These are phyloP conservation scores for Teratosphaeriaceae sp. DNA, from an alignment of 2,329 filamentous ascomycete genomes.

Conservation along the genomic window DNA sequence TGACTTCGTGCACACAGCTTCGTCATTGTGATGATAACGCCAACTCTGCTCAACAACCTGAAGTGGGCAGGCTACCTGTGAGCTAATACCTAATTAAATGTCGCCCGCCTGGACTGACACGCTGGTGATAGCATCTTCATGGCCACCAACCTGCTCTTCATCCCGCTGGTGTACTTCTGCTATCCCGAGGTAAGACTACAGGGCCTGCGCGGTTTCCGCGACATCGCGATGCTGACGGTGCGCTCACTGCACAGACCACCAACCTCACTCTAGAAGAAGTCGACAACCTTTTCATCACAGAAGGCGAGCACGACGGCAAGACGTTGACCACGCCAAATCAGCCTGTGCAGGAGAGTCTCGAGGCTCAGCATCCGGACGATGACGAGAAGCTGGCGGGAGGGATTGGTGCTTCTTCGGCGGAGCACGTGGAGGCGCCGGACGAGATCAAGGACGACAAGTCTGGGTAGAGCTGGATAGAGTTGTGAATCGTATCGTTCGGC, in stretches of 20 bases:
- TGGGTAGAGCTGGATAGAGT: too few species aligned
- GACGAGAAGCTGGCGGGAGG: slow-evolving; percentile 4
- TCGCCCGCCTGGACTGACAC: too few species aligned
- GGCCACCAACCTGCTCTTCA: slow-evolving; percentile 40
- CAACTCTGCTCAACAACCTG: slow-evolving; percentile 40
- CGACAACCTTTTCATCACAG: slow-evolving; percentile 35
- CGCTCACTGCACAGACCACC: too few species aligned
- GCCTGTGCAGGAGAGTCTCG: slow-evolving; percentile 21
- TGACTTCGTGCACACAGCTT: slow-evolving; percentile 33
- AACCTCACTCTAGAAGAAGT: too few species aligned
- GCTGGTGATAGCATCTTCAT: slow-evolving; percentile 48
- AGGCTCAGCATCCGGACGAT: slow-evolving; percentile 5
- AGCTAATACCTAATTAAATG: too few species aligned
- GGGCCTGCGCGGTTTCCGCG: too few species aligned
- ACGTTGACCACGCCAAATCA: slow-evolving; percentile 15
- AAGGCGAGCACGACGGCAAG: slow-evolving; percentile 19
- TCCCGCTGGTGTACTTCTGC: slow-evolving; percentile 43
- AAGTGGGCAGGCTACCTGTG: slow-evolving; percentile 45
- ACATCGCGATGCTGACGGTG: too few species aligned
- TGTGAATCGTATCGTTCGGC: too few species aligned
- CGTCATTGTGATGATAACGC: slow-evolving; percentile 48
- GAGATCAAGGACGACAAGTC: slow-evolving; percentile 8
- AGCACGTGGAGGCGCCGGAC: slow-evolving; percentile 4
- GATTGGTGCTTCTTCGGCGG: background rate
- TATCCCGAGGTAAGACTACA: slow-evolving; percentile 43